phyloP scores from a whole-genome alignment of 805 yeast species.

The Teunomyces funiuensis region DNA sequence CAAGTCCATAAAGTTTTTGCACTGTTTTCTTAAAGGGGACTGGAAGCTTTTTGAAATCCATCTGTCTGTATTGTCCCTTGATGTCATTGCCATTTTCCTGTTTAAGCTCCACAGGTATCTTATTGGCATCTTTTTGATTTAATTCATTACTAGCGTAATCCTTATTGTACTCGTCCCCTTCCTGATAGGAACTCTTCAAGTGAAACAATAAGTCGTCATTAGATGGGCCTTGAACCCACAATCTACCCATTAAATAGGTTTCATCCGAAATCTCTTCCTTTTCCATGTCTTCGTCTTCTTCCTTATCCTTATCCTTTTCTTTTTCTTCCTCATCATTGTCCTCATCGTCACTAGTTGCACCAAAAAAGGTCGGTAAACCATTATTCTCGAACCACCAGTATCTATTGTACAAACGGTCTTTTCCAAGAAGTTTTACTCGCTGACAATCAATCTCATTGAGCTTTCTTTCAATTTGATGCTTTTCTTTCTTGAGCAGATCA shows the following conservation, averaged over 20 bases:
- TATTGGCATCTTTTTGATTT: neutral
- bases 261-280: conserved; percentile 49
- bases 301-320: conserved; percentile 18
- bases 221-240: conserved; percentile 92
- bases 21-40: conserved; percentile 23
- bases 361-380: conserved; percentile 64
- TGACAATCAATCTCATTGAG: conserved; percentile 74
- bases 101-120: conserved; percentile 12
- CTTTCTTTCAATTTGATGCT: conserved; percentile 55
- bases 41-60: conserved; percentile 27
- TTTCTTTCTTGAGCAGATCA: conserved; percentile 48
- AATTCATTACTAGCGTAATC: conserved; percentile 14
- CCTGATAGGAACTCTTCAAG: conserved; percentile 11
- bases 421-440: conserved; percentile 72
- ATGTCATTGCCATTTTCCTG: neutral
- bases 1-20: conserved; percentile 27
- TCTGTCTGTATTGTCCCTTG: neutral
- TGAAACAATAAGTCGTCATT: conserved; percentile 40
- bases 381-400: conserved; percentile 95
- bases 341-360: conserved; percentile 38
- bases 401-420: conserved; percentile 78
- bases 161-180: conserved; percentile 1
- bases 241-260: conserved; percentile 73
- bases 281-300: conserved; percentile 39
- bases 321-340: conserved; percentile 36